These are phyloP conservation scores for Barnettozyma salicaria DNA, from an alignment of 805 yeast species.

Conservation along the genomic window DNA sequence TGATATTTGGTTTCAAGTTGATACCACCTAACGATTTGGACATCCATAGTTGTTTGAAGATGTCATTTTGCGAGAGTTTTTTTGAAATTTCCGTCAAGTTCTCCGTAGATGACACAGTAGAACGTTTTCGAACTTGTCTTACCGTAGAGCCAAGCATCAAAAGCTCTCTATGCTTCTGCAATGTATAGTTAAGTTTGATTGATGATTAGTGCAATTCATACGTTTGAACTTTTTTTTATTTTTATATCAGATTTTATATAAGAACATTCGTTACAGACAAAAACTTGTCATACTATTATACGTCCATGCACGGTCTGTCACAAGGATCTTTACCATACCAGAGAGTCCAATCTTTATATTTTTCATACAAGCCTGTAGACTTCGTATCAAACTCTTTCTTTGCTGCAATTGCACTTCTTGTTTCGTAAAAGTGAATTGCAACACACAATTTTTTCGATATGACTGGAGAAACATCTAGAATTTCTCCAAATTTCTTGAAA, in stretches of 20 bases:
- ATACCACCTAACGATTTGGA: neutral
- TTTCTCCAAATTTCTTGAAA: conserved; percentile 50
- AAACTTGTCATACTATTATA: neutral
- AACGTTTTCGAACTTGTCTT: conserved; percentile 1
- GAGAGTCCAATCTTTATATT: conserved; percentile 55
- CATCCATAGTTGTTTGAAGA: conserved; percentile 5
- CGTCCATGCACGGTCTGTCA: conserved; percentile 42
- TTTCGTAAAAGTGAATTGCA: conserved; percentile 52
- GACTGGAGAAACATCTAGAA: conserved; percentile 60
- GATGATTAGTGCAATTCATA: too few relatives aligned
- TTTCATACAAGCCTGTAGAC: conserved; percentile 32
- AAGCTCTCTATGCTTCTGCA: too few relatives aligned
- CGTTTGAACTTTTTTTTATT: too few relatives aligned
- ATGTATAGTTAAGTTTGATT: neutral
- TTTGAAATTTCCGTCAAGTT: neutral
- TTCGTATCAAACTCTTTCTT: conserved; percentile 39
- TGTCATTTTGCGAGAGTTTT: conserved; percentile 2
- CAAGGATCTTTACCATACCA: conserved; percentile 66
- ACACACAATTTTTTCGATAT: conserved; percentile 59
- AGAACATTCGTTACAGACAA: neutral
- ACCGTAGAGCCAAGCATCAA: neutral
- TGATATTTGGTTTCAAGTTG: conserved; percentile 1
- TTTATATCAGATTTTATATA: too few relatives aligned
- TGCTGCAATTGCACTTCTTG: conserved; percentile 54
- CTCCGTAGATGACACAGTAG: neutral